Percentiles rank a stretch among this genome's conserved stretches.
phyloP scores from a whole-genome alignment of 768 basidiomycete species.

The Lentinula lateritia region DNA sequence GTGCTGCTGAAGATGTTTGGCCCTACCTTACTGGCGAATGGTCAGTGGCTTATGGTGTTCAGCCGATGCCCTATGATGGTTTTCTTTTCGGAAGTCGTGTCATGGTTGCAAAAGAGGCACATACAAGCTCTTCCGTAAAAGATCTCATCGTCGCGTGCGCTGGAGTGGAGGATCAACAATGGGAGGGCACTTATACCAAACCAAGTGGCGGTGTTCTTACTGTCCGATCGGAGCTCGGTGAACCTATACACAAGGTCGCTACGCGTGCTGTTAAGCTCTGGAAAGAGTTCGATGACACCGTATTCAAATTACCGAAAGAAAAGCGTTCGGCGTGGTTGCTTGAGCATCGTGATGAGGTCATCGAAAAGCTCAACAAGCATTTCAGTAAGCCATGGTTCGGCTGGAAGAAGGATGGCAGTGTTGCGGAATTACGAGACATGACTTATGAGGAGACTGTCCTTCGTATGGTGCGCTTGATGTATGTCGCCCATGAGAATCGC shows the following conservation, averaged over 20 bases:
- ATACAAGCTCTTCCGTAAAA: conserved; percentile 92
- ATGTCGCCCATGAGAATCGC: conserved; percentile 81
- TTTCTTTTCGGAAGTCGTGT: conserved; percentile 95
- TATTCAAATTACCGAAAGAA: conserved; percentile 94
- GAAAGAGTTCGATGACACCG: conserved; percentile 97
- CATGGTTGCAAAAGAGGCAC: conserved; percentile 99
- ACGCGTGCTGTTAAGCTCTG: conserved; percentile 95
- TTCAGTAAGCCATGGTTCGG: conserved; percentile 98
- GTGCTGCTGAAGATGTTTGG: conserved; percentile 92
- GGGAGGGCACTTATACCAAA: conserved; percentile 93
- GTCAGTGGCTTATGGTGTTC: conserved; percentile 79
- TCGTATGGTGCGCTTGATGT: conserved; percentile 93
- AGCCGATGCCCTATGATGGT: conserved; percentile 98
- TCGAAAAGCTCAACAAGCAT: conserved; percentile 88
- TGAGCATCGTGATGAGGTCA: conserved; percentile 85
- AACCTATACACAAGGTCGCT: conserved; percentile 99
- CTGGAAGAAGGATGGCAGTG: conserved; percentile 85
- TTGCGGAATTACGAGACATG: conserved; percentile 90
- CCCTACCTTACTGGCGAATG: conserved; percentile 96
- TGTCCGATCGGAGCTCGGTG: conserved; percentile 95
- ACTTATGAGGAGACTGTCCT: conserved; percentile 95
- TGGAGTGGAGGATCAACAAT: conserved; percentile 85
- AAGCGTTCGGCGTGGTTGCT: conserved; percentile 87
- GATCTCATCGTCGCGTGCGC: conserved; percentile 91
- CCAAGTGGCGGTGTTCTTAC: conserved; percentile 96